Percentiles rank a stretch among this genome's conserved stretches.
phyloP scores from a whole-genome alignment of 225 moss, liverwort and hornwort species.

The Pseudoscleropodium purum region DNA sequence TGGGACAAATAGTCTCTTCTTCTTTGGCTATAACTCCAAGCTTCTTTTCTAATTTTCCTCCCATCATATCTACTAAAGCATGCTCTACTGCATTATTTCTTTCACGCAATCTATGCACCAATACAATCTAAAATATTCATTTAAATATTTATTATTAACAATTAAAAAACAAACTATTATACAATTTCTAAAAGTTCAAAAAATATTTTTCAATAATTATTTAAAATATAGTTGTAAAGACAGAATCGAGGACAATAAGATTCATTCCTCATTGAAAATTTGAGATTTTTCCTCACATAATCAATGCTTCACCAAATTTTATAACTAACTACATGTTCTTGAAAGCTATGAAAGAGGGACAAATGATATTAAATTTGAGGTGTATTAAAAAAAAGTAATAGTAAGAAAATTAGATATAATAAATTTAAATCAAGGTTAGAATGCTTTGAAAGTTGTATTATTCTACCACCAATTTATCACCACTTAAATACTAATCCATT shows the following conservation, averaged over 20 bases:
- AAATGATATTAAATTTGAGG: neutral
- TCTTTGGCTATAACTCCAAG: constrained; percentile 50
- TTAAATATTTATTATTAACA: neutral
- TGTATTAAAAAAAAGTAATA: rapidly evolving
- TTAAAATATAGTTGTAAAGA: neutral
- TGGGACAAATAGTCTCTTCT: constrained; percentile 48
- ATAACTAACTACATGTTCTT: neutral
- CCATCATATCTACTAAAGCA: constrained; percentile 93
- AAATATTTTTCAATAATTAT: neutral
- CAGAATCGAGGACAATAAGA: neutral
- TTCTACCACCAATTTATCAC: neutral
- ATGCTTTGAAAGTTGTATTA: rapidly evolving
- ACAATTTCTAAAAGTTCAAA: rapidly evolving
- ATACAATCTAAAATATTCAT: neutral
- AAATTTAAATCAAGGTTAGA: neutral
- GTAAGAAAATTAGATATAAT: neutral
- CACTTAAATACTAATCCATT: neutral
- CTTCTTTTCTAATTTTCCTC: constrained; percentile 78
- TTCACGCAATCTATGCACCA: constrained; percentile 34
- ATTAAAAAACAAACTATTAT: neutral
- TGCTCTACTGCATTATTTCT: constrained; percentile 48
- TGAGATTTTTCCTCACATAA: neutral
- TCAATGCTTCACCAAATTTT: neutral
- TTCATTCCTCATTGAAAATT: neutral
- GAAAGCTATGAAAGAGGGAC: rapidly evolving